These are phyloP conservation scores for Candida sakaeoensis DNA, from an alignment of 805 yeast species.

Conservation along the genomic window DNA sequence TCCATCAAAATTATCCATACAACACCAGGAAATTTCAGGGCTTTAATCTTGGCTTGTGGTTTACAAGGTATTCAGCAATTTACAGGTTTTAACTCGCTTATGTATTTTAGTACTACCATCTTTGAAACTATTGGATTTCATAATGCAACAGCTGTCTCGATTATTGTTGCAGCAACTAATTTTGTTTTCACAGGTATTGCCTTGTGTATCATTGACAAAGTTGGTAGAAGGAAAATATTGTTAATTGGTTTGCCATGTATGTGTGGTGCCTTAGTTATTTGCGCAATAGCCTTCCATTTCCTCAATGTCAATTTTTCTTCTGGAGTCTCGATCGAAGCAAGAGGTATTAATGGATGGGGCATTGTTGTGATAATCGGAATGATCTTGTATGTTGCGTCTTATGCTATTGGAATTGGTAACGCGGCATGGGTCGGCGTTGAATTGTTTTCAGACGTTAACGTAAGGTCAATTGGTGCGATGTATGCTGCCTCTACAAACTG, in stretches of 20 bases:
- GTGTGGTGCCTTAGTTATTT: slow-evolving; percentile 69
- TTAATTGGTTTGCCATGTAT: slow-evolving; percentile 81
- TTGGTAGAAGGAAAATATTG: slow-evolving; percentile 84
- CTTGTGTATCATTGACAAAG: slow-evolving; percentile 76
- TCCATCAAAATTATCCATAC: slow-evolving; percentile 61
- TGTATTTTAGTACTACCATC: slow-evolving; percentile 92
- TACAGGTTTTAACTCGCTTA: slow-evolving; percentile 92
- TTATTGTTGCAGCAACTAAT: slow-evolving; percentile 91
- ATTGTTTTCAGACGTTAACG: slow-evolving; percentile 82
- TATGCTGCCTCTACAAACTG: slow-evolving; percentile 91
- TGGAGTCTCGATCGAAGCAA: slow-evolving; percentile 30
- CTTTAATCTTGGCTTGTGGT: slow-evolving; percentile 86
- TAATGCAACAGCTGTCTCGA: slow-evolving; percentile 90
- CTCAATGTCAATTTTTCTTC: slow-evolving; percentile 58
- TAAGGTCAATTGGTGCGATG: slow-evolving; percentile 88
- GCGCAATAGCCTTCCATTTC: slow-evolving; percentile 90
- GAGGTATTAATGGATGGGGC: slow-evolving; percentile 78
- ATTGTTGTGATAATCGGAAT: slow-evolving; percentile 79
- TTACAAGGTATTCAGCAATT: slow-evolving; percentile 96
- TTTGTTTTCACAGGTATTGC: slow-evolving; percentile 85
- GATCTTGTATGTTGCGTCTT: slow-evolving; percentile 83
- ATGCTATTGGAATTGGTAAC: slow-evolving; percentile 94
- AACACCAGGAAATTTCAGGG: slow-evolving; percentile 80
- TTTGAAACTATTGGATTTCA: slow-evolving; percentile 87
- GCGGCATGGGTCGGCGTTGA: slow-evolving; percentile 99